Conservation (phyloP, 352 stramenopile genomes). For the Globisporangium parvum region DNA sequence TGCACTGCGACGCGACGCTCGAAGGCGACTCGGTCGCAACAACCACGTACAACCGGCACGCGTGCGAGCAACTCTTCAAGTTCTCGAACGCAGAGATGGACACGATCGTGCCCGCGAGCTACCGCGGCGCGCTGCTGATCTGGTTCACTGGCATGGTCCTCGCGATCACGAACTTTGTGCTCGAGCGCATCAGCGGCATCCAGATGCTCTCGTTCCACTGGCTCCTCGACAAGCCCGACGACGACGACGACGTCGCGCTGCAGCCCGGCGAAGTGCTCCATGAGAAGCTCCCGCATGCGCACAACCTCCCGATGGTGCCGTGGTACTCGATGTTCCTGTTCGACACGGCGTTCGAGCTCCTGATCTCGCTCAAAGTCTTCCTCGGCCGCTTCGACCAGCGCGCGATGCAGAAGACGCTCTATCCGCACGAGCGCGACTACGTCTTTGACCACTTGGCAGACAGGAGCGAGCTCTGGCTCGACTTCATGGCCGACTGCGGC, state of each 20-base stretch:
- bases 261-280: constrained; percentile 32
- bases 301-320: constrained; percentile 88
- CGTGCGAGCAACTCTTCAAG: constrained; percentile 74
- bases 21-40: constrained; percentile 15
- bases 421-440: constrained; percentile 66
- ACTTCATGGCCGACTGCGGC: constrained; percentile 92
- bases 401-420: constrained; percentile 85
- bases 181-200: constrained; percentile 75
- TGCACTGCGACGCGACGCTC: constrained; percentile 71
- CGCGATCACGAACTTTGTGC: constrained; percentile 79
- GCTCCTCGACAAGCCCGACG: constrained; percentile 34
- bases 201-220: constrained; percentile 79
- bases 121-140: constrained; percentile 74
- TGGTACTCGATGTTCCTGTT: constrained; percentile 94
- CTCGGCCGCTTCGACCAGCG: constrained; percentile 88
- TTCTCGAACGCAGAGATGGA: constrained; percentile 48
- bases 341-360: constrained; percentile 87
- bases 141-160: constrained; percentile 78
- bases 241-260: constrained; percentile 40
- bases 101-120: constrained; percentile 65
- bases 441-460: constrained; percentile 77
- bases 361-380: constrained; percentile 93
- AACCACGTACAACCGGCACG: constrained; percentile 67
- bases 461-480: constrained; percentile 87
- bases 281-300: constrained; percentile 59